Percentiles rank a stretch among this genome's conserved stretches.
phyloP scores from a whole-genome alignment of 2,329 filamentous ascomycete species.

The Stemphylium beticola region DNA sequence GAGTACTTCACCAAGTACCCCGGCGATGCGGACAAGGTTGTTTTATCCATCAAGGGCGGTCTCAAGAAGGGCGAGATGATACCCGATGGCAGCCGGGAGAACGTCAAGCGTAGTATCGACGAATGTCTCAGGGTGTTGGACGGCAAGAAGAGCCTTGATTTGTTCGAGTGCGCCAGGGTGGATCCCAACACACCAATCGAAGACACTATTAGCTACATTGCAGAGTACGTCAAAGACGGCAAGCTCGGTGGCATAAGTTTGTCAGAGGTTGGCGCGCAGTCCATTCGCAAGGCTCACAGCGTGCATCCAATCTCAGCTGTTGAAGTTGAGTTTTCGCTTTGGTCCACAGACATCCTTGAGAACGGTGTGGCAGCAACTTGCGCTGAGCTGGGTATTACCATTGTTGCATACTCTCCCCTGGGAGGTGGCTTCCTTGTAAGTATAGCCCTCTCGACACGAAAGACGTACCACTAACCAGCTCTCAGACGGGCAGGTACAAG shows the following conservation, averaged over 20 bases:
- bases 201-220: conserved; percentile 52
- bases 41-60: conserved; percentile 60
- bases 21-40: conserved; percentile 57
- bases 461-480: conserved; percentile 23
- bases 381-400: conserved; percentile 68
- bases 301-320: conserved; percentile 64
- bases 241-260: conserved; percentile 56
- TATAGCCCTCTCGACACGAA: background rate
- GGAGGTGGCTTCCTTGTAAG: conserved; percentile 63
- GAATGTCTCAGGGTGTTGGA: conserved; percentile 54
- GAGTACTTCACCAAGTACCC: conserved; percentile 61
- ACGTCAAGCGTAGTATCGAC: conserved; percentile 53
- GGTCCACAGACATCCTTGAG: conserved; percentile 61
- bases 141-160: conserved; percentile 56
- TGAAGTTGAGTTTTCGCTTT: conserved; percentile 67
- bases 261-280: conserved; percentile 54
- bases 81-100: conserved; percentile 51
- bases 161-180: conserved; percentile 57
- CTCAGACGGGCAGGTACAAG: conserved; percentile 53
- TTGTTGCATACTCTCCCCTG: conserved; percentile 74
- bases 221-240: conserved; percentile 48
- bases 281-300: conserved; percentile 57
- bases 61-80: conserved; percentile 40
- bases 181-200: conserved; percentile 54
- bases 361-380: conserved; percentile 65